Evolutionary conservation across 768 basidiomycete genomes (phyloP).

Genomic region (Lactarius quietus): DNA sequence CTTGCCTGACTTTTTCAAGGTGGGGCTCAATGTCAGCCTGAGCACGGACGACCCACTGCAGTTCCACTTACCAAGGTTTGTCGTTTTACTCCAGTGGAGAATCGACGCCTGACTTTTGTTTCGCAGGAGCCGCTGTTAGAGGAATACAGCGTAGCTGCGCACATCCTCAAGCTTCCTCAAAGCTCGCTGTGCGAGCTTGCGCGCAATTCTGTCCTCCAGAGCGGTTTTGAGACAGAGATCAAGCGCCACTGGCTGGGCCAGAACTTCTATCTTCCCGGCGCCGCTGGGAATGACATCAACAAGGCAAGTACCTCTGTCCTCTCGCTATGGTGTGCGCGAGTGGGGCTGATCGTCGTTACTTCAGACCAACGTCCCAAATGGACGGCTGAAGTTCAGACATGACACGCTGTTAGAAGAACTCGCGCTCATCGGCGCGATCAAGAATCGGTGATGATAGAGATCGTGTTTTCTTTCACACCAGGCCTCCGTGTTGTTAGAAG

Average conservation of each 20-base stretch:
- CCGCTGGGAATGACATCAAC: conserved; percentile 92
- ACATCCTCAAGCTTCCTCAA: conserved; percentile 97
- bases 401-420: conserved; percentile 86
- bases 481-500: too few relatives aligned
- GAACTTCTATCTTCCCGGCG: conserved; percentile 90
- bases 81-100: neutral
- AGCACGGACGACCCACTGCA: conserved; percentile 96
- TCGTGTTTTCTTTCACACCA: too few relatives aligned
- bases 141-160: conserved; percentile 95
- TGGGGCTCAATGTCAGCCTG: conserved; percentile 91
- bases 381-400: conserved; percentile 86
- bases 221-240: conserved; percentile 97
- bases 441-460: neutral
- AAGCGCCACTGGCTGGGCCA: conserved; percentile 95
- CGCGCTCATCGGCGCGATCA: conserved; percentile 47
- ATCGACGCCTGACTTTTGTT: neutral
- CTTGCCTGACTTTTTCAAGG: conserved; percentile 94
- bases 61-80: conserved; percentile 93
- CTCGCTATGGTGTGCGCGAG: neutral
- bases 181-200: conserved; percentile 94
- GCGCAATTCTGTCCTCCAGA: conserved; percentile 95
- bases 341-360: neutral
- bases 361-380: conserved; percentile 96
- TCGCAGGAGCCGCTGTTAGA: conserved; percentile 86
- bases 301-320: conserved; percentile 51